phyloP scores from a whole-genome alignment of 1,139 yeast genomes.

The Nakaseomyces delphensis region DNA sequence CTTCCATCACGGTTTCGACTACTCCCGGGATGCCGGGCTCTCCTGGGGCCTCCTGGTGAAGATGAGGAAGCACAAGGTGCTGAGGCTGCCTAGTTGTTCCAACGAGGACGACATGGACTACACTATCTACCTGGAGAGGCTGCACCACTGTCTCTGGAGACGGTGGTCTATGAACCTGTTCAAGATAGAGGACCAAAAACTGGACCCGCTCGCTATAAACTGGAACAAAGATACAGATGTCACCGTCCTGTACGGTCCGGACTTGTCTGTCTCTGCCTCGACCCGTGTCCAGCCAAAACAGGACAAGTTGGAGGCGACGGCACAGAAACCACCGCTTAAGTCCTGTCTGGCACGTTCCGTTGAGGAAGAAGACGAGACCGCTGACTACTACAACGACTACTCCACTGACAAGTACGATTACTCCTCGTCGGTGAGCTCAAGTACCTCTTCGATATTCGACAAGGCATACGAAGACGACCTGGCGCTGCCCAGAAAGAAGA shows the following conservation, averaged over 20 bases:
- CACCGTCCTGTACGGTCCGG: constrained; percentile 30
- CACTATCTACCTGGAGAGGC: constrained; percentile 23
- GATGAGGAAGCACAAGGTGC: constrained; percentile 25
- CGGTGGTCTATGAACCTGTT: constrained; percentile 26
- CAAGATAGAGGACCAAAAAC: constrained; percentile 12
- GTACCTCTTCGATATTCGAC: constrained; percentile 20
- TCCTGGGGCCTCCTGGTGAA: constrained; percentile 24
- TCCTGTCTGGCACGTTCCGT: constrained; percentile 2
- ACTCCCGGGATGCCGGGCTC: constrained; percentile 17
- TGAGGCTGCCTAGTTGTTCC: constrained; percentile 29
- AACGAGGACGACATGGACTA: constrained; percentile 26
- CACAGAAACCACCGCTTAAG: neutral
- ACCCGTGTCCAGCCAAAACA: no score
- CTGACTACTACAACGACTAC: constrained; percentile 2
- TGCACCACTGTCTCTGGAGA: constrained; percentile 30
- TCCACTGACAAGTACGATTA: neutral
- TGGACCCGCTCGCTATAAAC: constrained; percentile 26
- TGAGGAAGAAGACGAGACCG: constrained; percentile 4
- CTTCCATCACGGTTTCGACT: constrained; percentile 20
- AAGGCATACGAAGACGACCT: neutral
- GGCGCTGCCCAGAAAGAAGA: constrained; percentile 9
- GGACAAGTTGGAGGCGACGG: no score
- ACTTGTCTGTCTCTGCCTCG: constrained; percentile 13
- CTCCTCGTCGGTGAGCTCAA: constrained; percentile 16
- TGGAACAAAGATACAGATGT: constrained; percentile 30